These are phyloP conservation scores for Fraxinus baroniana DNA, from an alignment of 305 asterid genomes.

Conservation along the genomic window DNA sequence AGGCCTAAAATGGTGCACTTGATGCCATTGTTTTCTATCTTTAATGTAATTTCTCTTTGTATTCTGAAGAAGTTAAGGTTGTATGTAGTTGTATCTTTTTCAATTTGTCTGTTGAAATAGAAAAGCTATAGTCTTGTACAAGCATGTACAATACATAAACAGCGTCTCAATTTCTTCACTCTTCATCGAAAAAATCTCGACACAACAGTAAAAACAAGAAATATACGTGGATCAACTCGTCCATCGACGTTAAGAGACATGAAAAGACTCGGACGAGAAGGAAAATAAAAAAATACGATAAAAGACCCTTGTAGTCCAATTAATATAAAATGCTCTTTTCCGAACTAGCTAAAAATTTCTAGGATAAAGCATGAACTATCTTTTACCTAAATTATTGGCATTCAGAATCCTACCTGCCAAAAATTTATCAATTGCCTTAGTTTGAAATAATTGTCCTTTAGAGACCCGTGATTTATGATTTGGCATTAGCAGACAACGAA, in stretches of 20 bases:
- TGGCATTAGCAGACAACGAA: neutral
- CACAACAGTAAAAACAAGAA: neutral
- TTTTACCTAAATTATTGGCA: neutral
- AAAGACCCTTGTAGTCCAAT: neutral
- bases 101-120: neutral
- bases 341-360: neutral
- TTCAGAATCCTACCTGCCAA: neutral
- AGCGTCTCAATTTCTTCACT: neutral
- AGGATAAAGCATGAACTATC: neutral
- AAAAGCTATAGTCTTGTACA: neutral
- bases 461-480: neutral
- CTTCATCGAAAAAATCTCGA: neutral
- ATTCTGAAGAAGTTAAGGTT: neutral
- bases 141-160: neutral
- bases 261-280: neutral
- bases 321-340: neutral
- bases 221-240: neutral
- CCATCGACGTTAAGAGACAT: neutral
- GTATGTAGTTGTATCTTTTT: constrained; percentile 6
- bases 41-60: neutral
- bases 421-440: neutral
- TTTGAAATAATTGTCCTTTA: neutral
- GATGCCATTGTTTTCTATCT: neutral
- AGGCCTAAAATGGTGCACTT: neutral
- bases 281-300: neutral